phyloP scores from a whole-genome alignment of 1,284 basidiomycete species.

The Vanrija pseudolonga region DNA sequence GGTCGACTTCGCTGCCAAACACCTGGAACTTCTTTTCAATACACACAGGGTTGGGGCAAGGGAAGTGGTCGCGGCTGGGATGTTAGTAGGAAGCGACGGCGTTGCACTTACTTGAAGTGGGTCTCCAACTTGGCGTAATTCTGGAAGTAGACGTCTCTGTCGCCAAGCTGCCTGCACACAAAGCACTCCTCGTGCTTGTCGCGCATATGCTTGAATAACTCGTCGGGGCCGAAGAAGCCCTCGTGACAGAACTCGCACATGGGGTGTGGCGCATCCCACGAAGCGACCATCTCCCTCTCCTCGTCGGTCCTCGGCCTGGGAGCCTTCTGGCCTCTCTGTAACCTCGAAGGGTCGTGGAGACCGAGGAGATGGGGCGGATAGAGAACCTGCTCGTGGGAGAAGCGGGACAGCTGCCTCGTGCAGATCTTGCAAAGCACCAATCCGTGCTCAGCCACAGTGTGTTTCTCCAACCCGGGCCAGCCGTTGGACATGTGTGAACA shows the following conservation, averaged over 20 bases:
- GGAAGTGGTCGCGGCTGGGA: conserved; percentile 59
- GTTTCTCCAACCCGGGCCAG: conserved; percentile 80
- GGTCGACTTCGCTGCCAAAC: conserved; percentile 79
- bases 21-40: conserved; percentile 90
- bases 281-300: conserved; percentile 44
- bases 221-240: conserved; percentile 87
- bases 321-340: conserved; percentile 51
- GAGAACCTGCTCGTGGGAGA: conserved; percentile 88
- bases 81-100: conserved; percentile 2
- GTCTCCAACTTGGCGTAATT: conserved; percentile 68
- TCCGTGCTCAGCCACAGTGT: conserved; percentile 58
- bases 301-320: conserved; percentile 38
- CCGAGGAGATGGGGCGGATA: conserved; percentile 69
- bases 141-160: conserved; percentile 79
- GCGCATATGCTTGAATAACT: conserved; percentile 91
- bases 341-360: conserved; percentile 72
- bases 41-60: conserved; percentile 72
- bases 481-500: conserved; percentile 81
- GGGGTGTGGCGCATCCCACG: conserved; percentile 49
- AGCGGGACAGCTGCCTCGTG: conserved; percentile 86
- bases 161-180: conserved; percentile 76
- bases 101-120: conserved; percentile 41
- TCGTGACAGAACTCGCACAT: conserved; percentile 71
- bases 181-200: conserved; percentile 96
- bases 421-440: conserved; percentile 85